These are phyloP conservation scores for Epichloe brachyelytri DNA, from an alignment of 2,329 filamentous ascomycete species.

Conservation along the genomic window DNA sequence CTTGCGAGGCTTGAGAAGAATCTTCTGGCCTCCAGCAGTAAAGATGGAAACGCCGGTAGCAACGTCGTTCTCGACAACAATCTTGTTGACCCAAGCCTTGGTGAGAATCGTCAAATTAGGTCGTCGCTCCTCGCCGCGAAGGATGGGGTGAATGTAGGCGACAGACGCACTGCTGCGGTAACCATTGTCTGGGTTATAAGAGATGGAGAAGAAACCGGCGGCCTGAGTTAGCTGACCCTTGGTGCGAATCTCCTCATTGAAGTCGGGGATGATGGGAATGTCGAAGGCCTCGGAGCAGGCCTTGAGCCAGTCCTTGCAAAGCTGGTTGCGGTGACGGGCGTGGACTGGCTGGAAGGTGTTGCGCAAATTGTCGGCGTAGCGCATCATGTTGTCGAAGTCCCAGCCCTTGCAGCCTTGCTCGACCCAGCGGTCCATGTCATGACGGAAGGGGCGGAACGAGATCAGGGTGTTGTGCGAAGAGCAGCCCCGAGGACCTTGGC, in stretches of 20 bases:
- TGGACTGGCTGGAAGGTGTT: conserved; percentile 89
- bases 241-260: conserved; percentile 70
- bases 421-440: conserved; percentile 78
- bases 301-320: conserved; percentile 82
- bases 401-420: conserved; percentile 70
- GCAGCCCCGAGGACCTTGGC: conserved; percentile 89
- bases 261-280: conserved; percentile 73
- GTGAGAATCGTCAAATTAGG: conserved; percentile 79
- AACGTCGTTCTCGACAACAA: conserved; percentile 57
- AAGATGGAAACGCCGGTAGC: conserved; percentile 64
- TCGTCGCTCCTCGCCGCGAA: conserved; percentile 68
- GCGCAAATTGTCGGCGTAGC: conserved; percentile 68
- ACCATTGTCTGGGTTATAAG: conserved; percentile 83
- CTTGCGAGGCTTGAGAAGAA: conserved; percentile 49
- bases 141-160: conserved; percentile 85
- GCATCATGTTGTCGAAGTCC: conserved; percentile 75
- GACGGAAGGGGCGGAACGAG: conserved; percentile 81
- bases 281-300: conserved; percentile 66
- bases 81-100: conserved; percentile 73
- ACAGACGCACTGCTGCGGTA: conserved; percentile 76
- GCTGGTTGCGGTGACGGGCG: conserved; percentile 72
- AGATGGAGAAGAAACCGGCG: conserved; percentile 82
- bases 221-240: conserved; percentile 61
- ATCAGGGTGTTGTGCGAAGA: conserved; percentile 91
- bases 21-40: conserved; percentile 37